Percentiles rank a stretch among this genome's conserved stretches.
Conservation (phyloP, 176 grass and related monocot species). For the Coix lacrymajobi region DNA sequence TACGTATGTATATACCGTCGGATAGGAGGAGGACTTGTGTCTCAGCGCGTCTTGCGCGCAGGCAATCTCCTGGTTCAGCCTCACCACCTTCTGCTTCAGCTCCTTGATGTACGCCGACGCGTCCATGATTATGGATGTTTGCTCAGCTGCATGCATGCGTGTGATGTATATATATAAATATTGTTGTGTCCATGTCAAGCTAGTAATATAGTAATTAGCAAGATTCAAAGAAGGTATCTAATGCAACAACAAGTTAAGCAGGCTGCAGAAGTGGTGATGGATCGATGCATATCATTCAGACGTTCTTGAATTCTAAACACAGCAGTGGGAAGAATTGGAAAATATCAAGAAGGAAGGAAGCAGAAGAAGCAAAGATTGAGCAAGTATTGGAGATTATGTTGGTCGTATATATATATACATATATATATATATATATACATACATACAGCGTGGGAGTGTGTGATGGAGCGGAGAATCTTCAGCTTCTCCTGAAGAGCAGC, state of each 20-base stretch:
- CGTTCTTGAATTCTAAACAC: neutral
- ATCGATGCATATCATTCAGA: neutral
- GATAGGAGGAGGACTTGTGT: conserved; percentile 9
- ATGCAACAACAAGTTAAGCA: neutral
- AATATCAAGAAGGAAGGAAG: neutral
- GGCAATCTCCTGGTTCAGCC: conserved; percentile 86
- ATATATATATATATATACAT: too few relatives aligned
- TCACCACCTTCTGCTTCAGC: conserved; percentile 88
- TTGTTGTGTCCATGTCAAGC: neutral
- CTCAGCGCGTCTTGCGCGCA: conserved; percentile 42
- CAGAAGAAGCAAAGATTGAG: neutral
- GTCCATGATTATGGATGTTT: conserved; percentile 89
- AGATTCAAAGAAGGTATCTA: neutral
- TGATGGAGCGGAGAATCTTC: conserved; percentile 87
- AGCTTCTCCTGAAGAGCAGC: conserved; percentile 89
- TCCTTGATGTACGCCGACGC: conserved; percentile 92
- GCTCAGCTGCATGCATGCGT: conserved; percentile 47
- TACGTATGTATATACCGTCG: conserved; percentile 34
- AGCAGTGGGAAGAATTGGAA: neutral
- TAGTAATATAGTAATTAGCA: too few relatives aligned
- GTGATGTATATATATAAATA: neutral
- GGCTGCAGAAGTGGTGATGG: neutral
- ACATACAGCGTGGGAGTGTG: conserved; percentile 90
- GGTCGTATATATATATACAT: too few relatives aligned
- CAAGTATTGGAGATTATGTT: neutral